Evolutionary conservation across 306 rosid species (phyloP), one percentile per base, ranked within the genome.

Genomic region (Vigna hirtella): DNA sequence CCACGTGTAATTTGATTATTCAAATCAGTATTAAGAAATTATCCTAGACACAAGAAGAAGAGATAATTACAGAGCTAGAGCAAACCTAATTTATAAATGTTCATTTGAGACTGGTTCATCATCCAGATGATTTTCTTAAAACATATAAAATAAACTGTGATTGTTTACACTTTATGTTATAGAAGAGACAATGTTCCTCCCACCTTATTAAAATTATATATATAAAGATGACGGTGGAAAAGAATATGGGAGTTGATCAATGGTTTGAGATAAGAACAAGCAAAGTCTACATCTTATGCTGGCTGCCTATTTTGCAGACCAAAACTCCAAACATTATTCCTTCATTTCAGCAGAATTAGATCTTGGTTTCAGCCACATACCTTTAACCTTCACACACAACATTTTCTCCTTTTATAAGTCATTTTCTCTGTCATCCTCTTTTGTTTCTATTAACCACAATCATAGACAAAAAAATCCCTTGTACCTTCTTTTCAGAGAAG

Each of bases 401-500:
- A 30, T 63, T 55, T 43, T 16, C 55, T 76, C 51, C 42, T 50
- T 7, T 64, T 63, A 1, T 9, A 13, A 53, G 24, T 61, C 68
- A 53, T n/a, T 36, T 79, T 24, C 72, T n/a, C 14, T 65, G 63
- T 72, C 75, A 70, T 74, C 59, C 45, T 66, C 51, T 77, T 79
- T 81, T 82, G 83, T 80, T 90, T 76, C 85, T 57, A 34, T 48
- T 72, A 74, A 50, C 64, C 28, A 85, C 81, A 64, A 71, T 43
- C 70, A 57, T 63, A 71, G 80, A 72, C 79, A 68, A 69, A 69
- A 30, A 57, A 17, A 30, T 79, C 84, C 61, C 53, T 32, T 73
- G 73, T 82, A 72, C 88, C 64, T 73, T 83, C 56, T 79, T 40
- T 76, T 64, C 74, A 70, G 67, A 74, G 78, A 79, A 70, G 74